These are phyloP conservation scores for Hypericum androsaemum DNA, from an alignment of 345 rosid species.

Conservation along the genomic window DNA sequence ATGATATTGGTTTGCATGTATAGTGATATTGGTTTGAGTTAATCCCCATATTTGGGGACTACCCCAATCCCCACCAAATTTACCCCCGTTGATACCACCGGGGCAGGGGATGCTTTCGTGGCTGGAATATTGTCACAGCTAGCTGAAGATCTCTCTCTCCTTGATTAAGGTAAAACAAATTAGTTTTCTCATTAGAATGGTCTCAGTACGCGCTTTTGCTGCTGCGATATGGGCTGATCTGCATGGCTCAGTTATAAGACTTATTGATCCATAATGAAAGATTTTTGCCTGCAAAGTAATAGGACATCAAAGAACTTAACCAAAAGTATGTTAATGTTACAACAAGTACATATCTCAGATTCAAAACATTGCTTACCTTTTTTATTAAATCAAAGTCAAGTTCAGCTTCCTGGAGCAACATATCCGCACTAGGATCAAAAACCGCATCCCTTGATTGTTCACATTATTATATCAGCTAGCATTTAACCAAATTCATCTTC, in stretches of 20 bases:
- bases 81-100: too few relatives aligned
- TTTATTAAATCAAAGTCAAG: slow-evolving; percentile 70
- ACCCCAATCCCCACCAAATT: too few relatives aligned
- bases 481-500: slow-evolving; percentile 97
- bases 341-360: too few relatives aligned
- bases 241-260: slow-evolving; percentile 96
- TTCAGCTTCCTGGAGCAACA: slow-evolving; percentile 75
- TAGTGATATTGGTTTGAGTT: too few relatives aligned
- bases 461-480: slow-evolving; percentile 84
- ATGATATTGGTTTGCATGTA: too few relatives aligned
- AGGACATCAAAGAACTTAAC: not conserved
- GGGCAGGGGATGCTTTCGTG: slow-evolving; percentile 98
- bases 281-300: slow-evolving; percentile 59
- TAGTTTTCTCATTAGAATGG: too few relatives aligned
- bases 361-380: slow-evolving; percentile 44
- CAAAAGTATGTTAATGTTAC: too few relatives aligned
- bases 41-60: too few relatives aligned
- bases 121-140: slow-evolving; percentile 66
- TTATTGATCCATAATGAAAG: slow-evolving; percentile 90
- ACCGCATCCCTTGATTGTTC: slow-evolving; percentile 69
- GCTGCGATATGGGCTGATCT: slow-evolving; percentile 93
- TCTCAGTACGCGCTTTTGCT: too few relatives aligned
- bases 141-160: slow-evolving; percentile 56
- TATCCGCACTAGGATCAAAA: slow-evolving; percentile 91
- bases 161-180: slow-evolving; percentile 53